Conservation (phyloP, 306 rosid genomes). For the Geum urbanum region DNA sequence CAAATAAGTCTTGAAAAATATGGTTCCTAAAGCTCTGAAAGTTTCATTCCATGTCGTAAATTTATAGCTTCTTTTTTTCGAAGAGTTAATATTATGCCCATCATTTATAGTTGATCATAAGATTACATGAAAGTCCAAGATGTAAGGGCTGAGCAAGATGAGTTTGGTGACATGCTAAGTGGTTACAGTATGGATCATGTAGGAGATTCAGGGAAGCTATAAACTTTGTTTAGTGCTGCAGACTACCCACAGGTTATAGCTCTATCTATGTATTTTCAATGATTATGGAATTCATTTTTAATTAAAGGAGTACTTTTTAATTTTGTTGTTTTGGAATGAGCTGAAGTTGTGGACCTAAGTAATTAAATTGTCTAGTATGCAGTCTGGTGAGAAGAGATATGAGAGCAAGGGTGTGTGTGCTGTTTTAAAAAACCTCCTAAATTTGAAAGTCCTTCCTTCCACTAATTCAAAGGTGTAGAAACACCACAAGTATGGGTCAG, state of each 20-base stretch:
- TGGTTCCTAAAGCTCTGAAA: too few relatives aligned
- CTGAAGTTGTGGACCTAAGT: background rate
- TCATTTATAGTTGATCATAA: conserved; percentile 71
- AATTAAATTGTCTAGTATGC: conserved; percentile 27
- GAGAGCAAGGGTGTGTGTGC: conserved; percentile 81
- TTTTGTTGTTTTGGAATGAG: background rate
- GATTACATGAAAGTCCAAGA: conserved; percentile 95
- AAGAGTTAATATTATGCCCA: conserved; percentile 5
- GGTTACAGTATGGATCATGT: conserved; percentile 84
- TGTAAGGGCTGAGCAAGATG: conserved; percentile 61
- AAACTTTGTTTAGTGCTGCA: conserved; percentile 82
- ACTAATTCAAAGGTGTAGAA: conserved; percentile 60
- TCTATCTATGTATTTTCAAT: conserved; percentile 22
- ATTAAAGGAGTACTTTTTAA: too few relatives aligned
- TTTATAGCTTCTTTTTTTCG: conserved; percentile 1
- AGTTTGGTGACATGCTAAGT: conserved; percentile 66
- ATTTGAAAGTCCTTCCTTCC: conserved; percentile 68
- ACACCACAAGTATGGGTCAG: conserved; percentile 50
- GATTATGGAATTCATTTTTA: too few relatives aligned
- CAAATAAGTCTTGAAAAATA: too few relatives aligned
- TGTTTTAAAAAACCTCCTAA: conserved; percentile 56
- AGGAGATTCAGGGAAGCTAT: conserved; percentile 71
- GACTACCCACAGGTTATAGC: conserved; percentile 77
- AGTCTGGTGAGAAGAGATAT: conserved; percentile 64
- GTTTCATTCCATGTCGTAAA: conserved; percentile 11